These are phyloP conservation scores for Fistulifera solaris DNA, from an alignment of 108 stramenopile genomes.

Conservation along the genomic window DNA sequence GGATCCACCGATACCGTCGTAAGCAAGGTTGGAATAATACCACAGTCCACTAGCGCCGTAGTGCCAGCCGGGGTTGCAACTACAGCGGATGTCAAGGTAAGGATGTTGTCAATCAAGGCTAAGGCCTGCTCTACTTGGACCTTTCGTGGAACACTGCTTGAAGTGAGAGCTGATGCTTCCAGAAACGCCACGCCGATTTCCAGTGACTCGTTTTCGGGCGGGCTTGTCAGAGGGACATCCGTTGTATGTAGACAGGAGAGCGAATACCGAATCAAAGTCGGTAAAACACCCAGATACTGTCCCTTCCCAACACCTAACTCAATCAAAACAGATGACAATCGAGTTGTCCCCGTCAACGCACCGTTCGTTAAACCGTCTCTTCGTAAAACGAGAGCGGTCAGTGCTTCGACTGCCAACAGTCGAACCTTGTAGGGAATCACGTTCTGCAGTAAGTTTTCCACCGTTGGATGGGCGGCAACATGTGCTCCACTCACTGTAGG, in stretches of 20 bases:
- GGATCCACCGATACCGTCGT: slow-evolving; percentile 61
- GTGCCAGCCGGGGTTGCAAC: slow-evolving; percentile 77
- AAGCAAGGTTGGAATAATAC: slow-evolving; percentile 84
- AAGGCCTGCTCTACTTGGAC: slow-evolving; percentile 51
- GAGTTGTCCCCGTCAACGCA: slow-evolving; percentile 44
- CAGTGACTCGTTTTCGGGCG: neutral
- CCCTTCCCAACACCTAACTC: slow-evolving; percentile 91
- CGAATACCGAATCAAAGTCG: slow-evolving; percentile 83
- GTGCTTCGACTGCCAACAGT: slow-evolving; percentile 67
- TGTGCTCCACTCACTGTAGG: slow-evolving; percentile 52
- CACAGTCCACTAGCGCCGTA: slow-evolving; percentile 84
- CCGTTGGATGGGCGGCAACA: slow-evolving; percentile 12
- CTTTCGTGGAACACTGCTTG: slow-evolving; percentile 10
- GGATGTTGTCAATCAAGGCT: slow-evolving; percentile 76
- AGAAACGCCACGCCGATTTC: slow-evolving; percentile 81
- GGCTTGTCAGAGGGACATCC: slow-evolving; percentile 8
- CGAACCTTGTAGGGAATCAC: slow-evolving; percentile 65
- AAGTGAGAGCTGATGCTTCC: slow-evolving; percentile 37
- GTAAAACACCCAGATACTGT: slow-evolving; percentile 81
- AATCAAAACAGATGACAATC: slow-evolving; percentile 77
- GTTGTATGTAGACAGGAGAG: slow-evolving; percentile 64
- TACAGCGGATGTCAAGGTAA: slow-evolving; percentile 77
- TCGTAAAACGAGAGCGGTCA: slow-evolving; percentile 82
- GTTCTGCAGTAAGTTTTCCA: neutral
- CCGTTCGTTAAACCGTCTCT: slow-evolving; percentile 46